phyloP scores from a whole-genome alignment of 2,329 filamentous ascomycete genomes.

The Calonectria montana region DNA sequence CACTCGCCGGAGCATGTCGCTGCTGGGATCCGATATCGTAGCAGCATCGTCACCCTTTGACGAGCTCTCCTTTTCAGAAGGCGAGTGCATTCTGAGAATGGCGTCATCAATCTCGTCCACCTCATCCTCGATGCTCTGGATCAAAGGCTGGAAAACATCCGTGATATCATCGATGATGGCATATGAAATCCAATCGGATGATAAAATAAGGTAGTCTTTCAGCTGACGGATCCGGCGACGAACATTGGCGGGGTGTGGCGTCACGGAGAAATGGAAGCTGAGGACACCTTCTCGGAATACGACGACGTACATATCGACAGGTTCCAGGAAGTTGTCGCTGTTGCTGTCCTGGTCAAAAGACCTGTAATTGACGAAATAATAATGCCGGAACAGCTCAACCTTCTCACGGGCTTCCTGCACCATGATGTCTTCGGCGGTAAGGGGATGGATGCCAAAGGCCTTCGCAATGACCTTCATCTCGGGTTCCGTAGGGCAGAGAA shows the following conservation, averaged over 20 bases:
- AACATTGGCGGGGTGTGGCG: slow-evolving; percentile 95
- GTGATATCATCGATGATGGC: slow-evolving; percentile 99
- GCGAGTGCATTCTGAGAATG: slow-evolving; percentile 84
- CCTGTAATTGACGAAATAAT: slow-evolving; percentile 99
- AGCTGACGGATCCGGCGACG: slow-evolving; percentile 92
- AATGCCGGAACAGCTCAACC: slow-evolving; percentile 95
- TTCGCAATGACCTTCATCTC: slow-evolving; percentile 97
- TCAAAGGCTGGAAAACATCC: slow-evolving; percentile 92
- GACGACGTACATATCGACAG: slow-evolving; percentile 97
- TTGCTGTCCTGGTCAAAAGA: slow-evolving; percentile 95
- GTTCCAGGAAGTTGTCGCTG: slow-evolving; percentile 91
- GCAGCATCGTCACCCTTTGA: slow-evolving; percentile 59
- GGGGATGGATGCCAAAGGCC: slow-evolving; percentile 93
- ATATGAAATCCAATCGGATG: slow-evolving; percentile 98
- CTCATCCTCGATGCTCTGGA: slow-evolving; percentile 93
- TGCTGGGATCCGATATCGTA: slow-evolving; percentile 60
- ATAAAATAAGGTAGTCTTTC: slow-evolving; percentile 91
- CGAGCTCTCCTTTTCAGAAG: slow-evolving; percentile 59
- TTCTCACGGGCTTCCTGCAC: slow-evolving; percentile 98
- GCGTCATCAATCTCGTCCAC: slow-evolving; percentile 97
- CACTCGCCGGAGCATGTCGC: slow-evolving; percentile 91
- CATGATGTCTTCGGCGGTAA: slow-evolving; percentile 97
- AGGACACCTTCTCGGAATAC: slow-evolving; percentile 96
- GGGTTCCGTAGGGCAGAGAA: slow-evolving; percentile 88
- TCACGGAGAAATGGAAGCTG: slow-evolving; percentile 97